A percentile compares a stretch with the other conserved stretches of the same genome.
Conservation (phyloP, 2,329 filamentous ascomycete genomes). For the Fusarium mundagurra region DNA sequence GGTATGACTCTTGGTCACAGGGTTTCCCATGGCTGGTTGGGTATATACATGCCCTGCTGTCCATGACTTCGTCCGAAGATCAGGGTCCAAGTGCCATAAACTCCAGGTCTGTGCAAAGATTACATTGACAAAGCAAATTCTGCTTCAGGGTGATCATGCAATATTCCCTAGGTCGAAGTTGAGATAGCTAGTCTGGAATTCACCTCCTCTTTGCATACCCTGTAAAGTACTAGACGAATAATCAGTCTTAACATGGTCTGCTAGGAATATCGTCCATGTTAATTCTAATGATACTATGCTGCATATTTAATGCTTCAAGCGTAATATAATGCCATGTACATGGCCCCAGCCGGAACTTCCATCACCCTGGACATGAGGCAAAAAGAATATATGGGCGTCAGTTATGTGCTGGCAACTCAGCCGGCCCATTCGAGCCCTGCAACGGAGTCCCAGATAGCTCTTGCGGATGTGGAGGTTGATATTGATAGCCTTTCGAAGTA, state of each 20-base stretch:
- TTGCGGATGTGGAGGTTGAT: neutral
- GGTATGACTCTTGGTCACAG: neutral
- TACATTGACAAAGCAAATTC: too few species aligned
- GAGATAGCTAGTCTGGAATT: neutral
- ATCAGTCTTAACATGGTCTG: neutral
- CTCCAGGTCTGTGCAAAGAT: neutral
- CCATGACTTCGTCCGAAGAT: neutral
- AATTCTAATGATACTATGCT: neutral
- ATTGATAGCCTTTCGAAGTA: neutral
- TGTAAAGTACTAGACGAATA: neutral
- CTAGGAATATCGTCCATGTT: too few species aligned
- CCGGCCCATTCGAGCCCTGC: constrained; percentile 8
- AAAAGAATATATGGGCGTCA: neutral
- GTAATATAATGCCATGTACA: neutral
- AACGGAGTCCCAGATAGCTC: constrained; percentile 17
- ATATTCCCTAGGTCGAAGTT: neutral
- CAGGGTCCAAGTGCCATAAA: neutral
- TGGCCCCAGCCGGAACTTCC: neutral
- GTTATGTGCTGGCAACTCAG: constrained; percentile 23
- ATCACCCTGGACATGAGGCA: neutral
- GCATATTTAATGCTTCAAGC: neutral
- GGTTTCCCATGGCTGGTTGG: neutral
- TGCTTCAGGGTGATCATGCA: neutral
- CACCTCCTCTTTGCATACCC: neutral
- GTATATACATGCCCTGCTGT: neutral